Evolutionary conservation across 306 rosid genomes (phyloP).

Genomic region (Nissolia schottii): DNA sequence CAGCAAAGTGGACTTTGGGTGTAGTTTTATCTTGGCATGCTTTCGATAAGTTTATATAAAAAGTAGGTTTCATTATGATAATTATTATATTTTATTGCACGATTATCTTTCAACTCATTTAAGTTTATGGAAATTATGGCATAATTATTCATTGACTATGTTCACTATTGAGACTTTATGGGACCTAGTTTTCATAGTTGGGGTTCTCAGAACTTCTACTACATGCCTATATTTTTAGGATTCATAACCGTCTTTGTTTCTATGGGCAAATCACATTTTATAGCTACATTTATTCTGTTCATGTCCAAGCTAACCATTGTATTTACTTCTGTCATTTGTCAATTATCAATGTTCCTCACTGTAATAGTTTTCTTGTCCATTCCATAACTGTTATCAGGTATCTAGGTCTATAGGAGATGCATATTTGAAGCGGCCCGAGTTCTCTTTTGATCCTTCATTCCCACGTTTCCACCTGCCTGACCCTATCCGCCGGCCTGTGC

Average conservation of each 20-base stretch:
- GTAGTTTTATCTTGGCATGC: not conserved
- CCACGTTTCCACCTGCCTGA: slow-evolving; percentile 69
- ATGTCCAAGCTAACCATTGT: not conserved
- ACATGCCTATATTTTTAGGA: not conserved
- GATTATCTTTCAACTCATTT: not conserved
- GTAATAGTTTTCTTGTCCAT: slow-evolving; percentile 20
- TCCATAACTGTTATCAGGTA: slow-evolving; percentile 45
- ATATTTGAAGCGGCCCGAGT: slow-evolving; percentile 80
- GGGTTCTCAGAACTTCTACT: not conserved
- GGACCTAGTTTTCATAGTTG: not conserved
- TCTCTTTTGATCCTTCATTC: slow-evolving; percentile 72
- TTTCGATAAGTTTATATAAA: not conserved
- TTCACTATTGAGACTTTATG: not conserved
- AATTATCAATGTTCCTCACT: slow-evolving; percentile 10
- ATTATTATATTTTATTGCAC: not conserved
- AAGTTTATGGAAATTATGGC: not conserved
- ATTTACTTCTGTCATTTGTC: not conserved
- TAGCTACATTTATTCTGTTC: not conserved
- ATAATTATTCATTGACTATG: not conserved
- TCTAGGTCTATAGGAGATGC: slow-evolving; percentile 95
- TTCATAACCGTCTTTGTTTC: not conserved
- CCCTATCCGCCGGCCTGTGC: slow-evolving; percentile 73
- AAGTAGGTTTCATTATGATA: not conserved
- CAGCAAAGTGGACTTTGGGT: not conserved
- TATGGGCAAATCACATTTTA: not conserved